These are phyloP conservation scores for Mychonastes homosphaera DNA, from an alignment of 139 green algal species.

Conservation along the genomic window DNA sequence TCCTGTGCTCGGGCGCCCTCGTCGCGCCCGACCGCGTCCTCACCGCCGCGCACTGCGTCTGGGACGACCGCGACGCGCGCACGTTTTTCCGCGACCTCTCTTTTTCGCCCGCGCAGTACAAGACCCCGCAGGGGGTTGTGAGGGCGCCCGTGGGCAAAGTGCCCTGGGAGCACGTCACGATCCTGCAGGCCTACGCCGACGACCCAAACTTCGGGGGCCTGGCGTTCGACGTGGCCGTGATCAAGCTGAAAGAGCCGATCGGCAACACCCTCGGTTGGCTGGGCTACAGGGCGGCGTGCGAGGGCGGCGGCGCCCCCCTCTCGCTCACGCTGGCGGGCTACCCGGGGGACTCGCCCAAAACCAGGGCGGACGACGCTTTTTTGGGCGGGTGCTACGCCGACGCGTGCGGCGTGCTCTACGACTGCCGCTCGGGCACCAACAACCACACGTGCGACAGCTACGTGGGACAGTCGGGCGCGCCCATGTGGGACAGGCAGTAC, in stretches of 20 bases:
- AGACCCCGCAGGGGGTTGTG: not conserved
- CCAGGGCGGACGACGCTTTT: conserved; percentile 11
- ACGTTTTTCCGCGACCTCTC: conserved; percentile 13
- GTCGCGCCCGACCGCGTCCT: conserved; percentile 19
- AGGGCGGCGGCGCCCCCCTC: no score
- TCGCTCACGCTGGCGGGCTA: conserved; percentile 10
- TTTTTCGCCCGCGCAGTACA: conserved; percentile 5
- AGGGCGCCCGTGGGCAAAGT: conserved; percentile 2
- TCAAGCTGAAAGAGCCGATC: conserved; percentile 17
- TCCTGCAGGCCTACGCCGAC: conserved; percentile 14
- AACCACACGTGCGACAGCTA: conserved; percentile 29
- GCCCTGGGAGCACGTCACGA: conserved; percentile 15
- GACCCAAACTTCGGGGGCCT: conserved; percentile 20
- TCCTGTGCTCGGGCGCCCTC: conserved; percentile 22
- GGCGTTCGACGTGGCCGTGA: conserved; percentile 25
- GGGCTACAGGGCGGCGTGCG: not conserved
- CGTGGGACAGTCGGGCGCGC: conserved; percentile 22
- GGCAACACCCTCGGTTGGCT: conserved; percentile 23
- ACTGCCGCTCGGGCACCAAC: conserved; percentile 15
- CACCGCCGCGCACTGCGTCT: conserved; percentile 31
- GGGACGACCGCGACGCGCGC: conserved; percentile 16
- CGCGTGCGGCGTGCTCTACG: conserved; percentile 17
- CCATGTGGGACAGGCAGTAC: conserved; percentile 18
- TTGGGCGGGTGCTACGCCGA: not conserved
- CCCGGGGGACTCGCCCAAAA: conserved; percentile 9